Evolutionary conservation across 140 eudicot species (phyloP), one percentile per base, ranked within the genome.

Genomic region (Eryngium alpinum): DNA sequence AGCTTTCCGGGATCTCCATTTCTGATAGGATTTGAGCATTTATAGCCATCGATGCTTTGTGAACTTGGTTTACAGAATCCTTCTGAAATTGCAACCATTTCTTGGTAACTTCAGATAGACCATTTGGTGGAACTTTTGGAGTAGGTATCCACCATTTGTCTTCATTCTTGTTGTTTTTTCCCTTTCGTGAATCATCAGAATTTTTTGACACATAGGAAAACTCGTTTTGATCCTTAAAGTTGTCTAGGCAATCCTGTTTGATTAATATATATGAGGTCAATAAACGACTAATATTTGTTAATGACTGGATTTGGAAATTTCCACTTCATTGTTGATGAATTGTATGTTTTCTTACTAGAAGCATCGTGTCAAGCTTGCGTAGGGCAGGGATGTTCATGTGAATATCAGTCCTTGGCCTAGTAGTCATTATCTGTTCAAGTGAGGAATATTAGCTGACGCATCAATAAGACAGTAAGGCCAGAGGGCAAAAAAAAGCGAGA

Each of bases 111-210:
- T 91, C 94, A 0, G 97, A 90, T 86, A 91, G 82, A 60, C 97
- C 97, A 32, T 81, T 81, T 83, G 87, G 82, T 4, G 97, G 94
- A 81, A 91, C 91, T 78, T 91, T 87, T 69, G 92, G 90, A 57
- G 92, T 87, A 18, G 97, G 92, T 79, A 90, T 82, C 97, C 97
- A 92, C 97, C 97, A 92, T 84, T 92, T 88, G 29, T 92, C 92
- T 14, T 86, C 91, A 38, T 89, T 87, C 32, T 92, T 90, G 56
- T 81, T 84, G 81, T 69, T 81, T 24, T 77, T 84, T 77, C 84
- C 87, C 84, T 86, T 83, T 32, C 87, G 56, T 78, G 82, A 77
- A 2, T 73, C 89, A 2, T 86, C 88, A 22, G 80, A 29, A 44
- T 90, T 89, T 65, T 90, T 85, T 28, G 90, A 81, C 38, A 27